These are phyloP conservation scores for Sechiopsis laciniata DNA, from an alignment of 306 rosid species.

Conservation along the genomic window DNA sequence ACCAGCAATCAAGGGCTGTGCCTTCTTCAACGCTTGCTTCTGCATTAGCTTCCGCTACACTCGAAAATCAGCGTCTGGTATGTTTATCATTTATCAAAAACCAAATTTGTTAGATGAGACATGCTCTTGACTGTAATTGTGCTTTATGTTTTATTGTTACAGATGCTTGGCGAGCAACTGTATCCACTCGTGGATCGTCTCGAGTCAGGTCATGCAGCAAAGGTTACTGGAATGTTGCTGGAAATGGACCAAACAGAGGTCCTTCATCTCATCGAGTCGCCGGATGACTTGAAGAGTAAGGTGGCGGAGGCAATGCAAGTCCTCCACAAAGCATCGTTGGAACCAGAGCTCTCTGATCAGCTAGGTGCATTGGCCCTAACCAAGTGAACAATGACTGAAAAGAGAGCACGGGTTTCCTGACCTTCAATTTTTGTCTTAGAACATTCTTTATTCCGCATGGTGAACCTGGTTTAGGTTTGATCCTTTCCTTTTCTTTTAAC, in stretches of 20 bases:
- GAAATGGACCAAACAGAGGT: slow-evolving; percentile 98
- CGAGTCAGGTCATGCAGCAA: slow-evolving; percentile 49
- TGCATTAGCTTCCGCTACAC: slow-evolving; percentile 73
- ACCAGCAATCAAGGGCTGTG: slow-evolving; percentile 29
- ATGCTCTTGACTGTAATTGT: background rate
- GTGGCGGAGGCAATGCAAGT: slow-evolving; percentile 86
- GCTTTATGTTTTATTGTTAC: slow-evolving; percentile 22
- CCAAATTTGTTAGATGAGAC: no score
- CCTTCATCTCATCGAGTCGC: slow-evolving; percentile 84
- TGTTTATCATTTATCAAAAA: background rate
- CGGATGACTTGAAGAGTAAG: slow-evolving; percentile 68
- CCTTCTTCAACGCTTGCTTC: slow-evolving; percentile 64
- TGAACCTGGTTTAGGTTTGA: slow-evolving; percentile 22
- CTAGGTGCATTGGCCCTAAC: slow-evolving; percentile 43
- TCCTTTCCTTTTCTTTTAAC: background rate
- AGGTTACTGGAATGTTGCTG: slow-evolving; percentile 86
- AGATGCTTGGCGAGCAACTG: slow-evolving; percentile 86
- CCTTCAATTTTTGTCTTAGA: background rate
- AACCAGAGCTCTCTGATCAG: slow-evolving; percentile 53
- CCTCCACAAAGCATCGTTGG: slow-evolving; percentile 48
- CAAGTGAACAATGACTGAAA: slow-evolving; percentile 31
- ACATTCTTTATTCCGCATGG: slow-evolving; percentile 24
- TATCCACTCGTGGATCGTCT: slow-evolving; percentile 77
- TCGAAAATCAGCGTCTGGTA: slow-evolving; percentile 67
- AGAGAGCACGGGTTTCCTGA: background rate